Conservation (phyloP, 805 yeast genomes). For the Nakazawaea holstii region DNA sequence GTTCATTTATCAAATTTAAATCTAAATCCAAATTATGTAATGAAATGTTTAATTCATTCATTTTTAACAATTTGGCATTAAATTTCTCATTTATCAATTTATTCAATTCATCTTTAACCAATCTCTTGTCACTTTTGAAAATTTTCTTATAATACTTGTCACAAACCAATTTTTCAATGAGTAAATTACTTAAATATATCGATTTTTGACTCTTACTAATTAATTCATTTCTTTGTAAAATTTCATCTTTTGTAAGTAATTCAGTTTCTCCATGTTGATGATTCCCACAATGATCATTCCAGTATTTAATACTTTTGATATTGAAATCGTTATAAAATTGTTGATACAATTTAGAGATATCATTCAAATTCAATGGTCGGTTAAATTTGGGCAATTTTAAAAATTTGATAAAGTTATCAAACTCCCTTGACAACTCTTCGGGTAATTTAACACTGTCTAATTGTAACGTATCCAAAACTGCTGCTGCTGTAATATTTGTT, state of each 20-base stretch:
- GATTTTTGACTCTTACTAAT: constrained; percentile 11
- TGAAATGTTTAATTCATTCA: constrained; percentile 19
- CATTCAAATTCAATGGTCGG: constrained; percentile 28
- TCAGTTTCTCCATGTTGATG: constrained; percentile 1
- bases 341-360: constrained; percentile 28
- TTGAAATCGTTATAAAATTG: constrained; percentile 25
- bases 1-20: constrained; percentile 19
- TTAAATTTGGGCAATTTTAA: constrained; percentile 29
- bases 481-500: background rate
- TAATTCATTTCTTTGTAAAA: constrained; percentile 1
- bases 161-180: constrained; percentile 26
- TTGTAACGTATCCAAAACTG: background rate
- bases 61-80: constrained; percentile 20
- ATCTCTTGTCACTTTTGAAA: constrained; percentile 25
- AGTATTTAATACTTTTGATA: constrained; percentile 14
- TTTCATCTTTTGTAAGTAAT: constrained; percentile 11
- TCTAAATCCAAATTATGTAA: constrained; percentile 25
- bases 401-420: constrained; percentile 24
- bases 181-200: constrained; percentile 21
- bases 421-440: constrained; percentile 15
- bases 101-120: constrained; percentile 25
- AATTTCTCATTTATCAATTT: constrained; percentile 20
- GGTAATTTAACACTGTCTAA: constrained; percentile 20
- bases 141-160: constrained; percentile 27
- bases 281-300: constrained; percentile 14